Percentiles rank a stretch among this genome's conserved stretches.
Evolutionary conservation across 495 filamentous ascomycete genomes (phyloP).

Genomic region (Aspergillus wentii): DNA sequence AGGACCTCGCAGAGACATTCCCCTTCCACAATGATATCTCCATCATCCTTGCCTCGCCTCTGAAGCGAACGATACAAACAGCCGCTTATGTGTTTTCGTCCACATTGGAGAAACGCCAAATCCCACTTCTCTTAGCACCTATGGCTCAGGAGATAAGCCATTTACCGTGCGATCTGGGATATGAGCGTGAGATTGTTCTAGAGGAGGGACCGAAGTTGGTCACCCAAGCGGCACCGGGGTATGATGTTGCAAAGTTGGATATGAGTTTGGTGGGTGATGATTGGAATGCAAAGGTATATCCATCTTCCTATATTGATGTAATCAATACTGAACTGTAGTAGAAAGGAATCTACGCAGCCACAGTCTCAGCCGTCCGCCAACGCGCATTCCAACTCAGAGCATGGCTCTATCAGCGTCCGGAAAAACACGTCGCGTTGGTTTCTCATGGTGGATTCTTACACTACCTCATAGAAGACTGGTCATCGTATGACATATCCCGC

Average conservation of each 20-base stretch:
- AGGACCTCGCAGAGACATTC: slow-evolving; percentile 7
- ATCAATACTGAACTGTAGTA: no score
- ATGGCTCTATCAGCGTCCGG: slow-evolving; percentile 14
- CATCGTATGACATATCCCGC: slow-evolving; percentile 9
- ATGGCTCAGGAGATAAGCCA: slow-evolving; percentile 15
- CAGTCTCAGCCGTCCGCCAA: slow-evolving; percentile 5
- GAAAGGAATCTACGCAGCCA: slow-evolving; percentile 14
- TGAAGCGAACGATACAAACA: slow-evolving; percentile 17
- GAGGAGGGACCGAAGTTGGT: slow-evolving; percentile 5
- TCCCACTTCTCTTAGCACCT: slow-evolving; percentile 12
- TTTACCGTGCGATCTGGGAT: slow-evolving; percentile 10
- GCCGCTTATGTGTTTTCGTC: slow-evolving; percentile 12
- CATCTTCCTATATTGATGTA: no score
- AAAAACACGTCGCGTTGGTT: slow-evolving; percentile 14
- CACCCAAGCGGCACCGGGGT: slow-evolving; percentile 1
- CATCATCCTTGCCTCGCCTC: slow-evolving; percentile 12
- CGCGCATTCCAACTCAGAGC: slow-evolving; percentile 9
- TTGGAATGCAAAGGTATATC: slow-evolving; percentile 19
- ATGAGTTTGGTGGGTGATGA: slow-evolving; percentile 6
- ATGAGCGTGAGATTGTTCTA: slow-evolving; percentile 4
- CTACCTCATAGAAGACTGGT: slow-evolving; percentile 19
- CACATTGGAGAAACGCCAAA: slow-evolving; percentile 9
- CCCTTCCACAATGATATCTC: slow-evolving; percentile 6
- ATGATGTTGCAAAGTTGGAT: slow-evolving; percentile 6
- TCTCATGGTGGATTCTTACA: slow-evolving; percentile 17